Conservation (phyloP, 2,329 filamentous ascomycete species). For the Nigrospora osmanthi region DNA sequence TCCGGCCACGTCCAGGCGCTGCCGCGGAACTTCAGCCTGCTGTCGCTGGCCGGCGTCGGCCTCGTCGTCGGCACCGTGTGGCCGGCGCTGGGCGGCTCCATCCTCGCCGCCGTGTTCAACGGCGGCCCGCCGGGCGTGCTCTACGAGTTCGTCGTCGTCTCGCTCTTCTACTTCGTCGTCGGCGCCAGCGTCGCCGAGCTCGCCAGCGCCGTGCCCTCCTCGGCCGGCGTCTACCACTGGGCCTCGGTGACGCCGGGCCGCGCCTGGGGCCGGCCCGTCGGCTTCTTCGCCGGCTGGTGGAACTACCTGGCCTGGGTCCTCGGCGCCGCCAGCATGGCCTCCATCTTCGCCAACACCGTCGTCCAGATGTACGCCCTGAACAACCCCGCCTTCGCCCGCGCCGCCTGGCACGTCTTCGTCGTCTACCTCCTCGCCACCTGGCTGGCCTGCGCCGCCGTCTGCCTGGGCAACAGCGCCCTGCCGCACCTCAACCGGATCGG, state of each 20-base stretch:
- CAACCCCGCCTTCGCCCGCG: conserved; percentile 24
- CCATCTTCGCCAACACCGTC: conserved; percentile 30
- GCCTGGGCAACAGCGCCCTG: conserved; percentile 46
- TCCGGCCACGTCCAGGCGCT: conserved; percentile 5
- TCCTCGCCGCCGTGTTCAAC: conserved; percentile 47
- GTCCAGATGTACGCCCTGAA: conserved; percentile 36
- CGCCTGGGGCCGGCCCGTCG: conserved; percentile 40
- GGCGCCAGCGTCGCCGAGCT: conserved; percentile 53
- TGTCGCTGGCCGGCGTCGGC: conserved; percentile 5
- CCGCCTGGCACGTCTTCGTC: conserved; percentile 35
- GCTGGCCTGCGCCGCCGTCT: conserved; percentile 29
- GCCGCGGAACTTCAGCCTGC: conserved; percentile 3
- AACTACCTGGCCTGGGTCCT: conserved; percentile 34
- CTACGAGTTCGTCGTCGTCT: conserved; percentile 48
- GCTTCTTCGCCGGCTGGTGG: conserved; percentile 38
- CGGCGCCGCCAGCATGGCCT: conserved; percentile 29
- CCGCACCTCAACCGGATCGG: conserved; percentile 47
- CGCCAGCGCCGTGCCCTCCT: conserved; percentile 53
- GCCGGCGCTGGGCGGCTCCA: conserved; percentile 27
- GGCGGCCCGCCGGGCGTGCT: conserved; percentile 54
- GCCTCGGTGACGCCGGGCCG: conserved; percentile 48
- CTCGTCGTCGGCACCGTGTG: conserved; percentile 6
- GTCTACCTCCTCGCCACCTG: conserved; percentile 31
- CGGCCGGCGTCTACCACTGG: conserved; percentile 55
- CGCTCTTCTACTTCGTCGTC: conserved; percentile 48